A percentile compares a stretch with the other conserved stretches of the same genome.
Conservation (phyloP, 2,329 filamentous ascomycete genomes). For the Colletotrichum lindemuthianum region DNA sequence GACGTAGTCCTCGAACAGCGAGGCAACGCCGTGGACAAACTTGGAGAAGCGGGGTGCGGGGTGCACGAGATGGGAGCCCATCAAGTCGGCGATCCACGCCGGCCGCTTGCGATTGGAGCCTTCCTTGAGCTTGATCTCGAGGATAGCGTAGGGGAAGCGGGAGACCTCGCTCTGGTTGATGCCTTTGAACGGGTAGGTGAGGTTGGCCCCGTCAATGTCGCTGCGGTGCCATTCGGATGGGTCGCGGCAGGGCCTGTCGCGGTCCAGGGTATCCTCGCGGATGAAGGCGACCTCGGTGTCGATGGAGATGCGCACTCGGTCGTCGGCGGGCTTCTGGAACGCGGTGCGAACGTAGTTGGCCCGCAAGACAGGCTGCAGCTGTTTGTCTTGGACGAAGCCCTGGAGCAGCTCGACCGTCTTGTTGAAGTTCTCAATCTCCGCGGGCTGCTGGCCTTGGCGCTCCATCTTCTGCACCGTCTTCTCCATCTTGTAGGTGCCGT, state of each 20-base stretch:
- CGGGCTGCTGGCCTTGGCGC: slow-evolving; percentile 73
- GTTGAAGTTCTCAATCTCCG: slow-evolving; percentile 76
- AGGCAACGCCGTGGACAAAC: slow-evolving; percentile 92
- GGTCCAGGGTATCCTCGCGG: slow-evolving; percentile 79
- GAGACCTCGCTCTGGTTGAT: slow-evolving; percentile 92
- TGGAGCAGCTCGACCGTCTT: slow-evolving; percentile 81
- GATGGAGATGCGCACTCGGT: slow-evolving; percentile 89
- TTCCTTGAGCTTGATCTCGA: slow-evolving; percentile 91
- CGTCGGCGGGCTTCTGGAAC: slow-evolving; percentile 94
- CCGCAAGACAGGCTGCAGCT: slow-evolving; percentile 84
- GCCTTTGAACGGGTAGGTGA: slow-evolving; percentile 87
- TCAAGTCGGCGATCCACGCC: slow-evolving; percentile 90
- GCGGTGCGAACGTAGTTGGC: slow-evolving; percentile 95
- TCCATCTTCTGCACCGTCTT: slow-evolving; percentile 90
- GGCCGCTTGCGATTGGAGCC: slow-evolving; percentile 73
- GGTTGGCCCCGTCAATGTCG: slow-evolving; percentile 84
- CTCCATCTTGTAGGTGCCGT: slow-evolving; percentile 90
- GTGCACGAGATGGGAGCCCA: slow-evolving; percentile 91
- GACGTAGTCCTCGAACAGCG: slow-evolving; percentile 94
- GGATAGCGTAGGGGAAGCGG: slow-evolving; percentile 87
- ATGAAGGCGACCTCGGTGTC: slow-evolving; percentile 94
- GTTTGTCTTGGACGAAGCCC: slow-evolving; percentile 78
- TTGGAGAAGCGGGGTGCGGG: slow-evolving; percentile 93
- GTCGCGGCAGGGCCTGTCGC: slow-evolving; percentile 86
- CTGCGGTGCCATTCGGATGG: slow-evolving; percentile 89